phyloP scores from a whole-genome alignment of 441 rosid species.

The Brassica balearica region DNA sequence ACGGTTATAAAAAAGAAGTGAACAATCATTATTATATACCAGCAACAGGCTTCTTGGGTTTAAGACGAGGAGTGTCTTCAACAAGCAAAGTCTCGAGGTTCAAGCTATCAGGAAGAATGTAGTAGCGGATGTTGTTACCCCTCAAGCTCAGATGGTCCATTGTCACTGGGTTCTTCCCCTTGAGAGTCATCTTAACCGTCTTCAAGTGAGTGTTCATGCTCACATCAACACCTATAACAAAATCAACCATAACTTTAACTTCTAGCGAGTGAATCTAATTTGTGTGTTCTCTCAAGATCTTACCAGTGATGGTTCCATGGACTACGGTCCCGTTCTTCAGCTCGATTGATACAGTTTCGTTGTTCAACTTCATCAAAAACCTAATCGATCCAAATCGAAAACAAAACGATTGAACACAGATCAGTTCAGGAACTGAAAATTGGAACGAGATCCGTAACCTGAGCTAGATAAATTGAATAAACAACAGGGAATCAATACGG shows the following conservation, averaged over 20 bases:
- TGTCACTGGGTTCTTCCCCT: slow-evolving; percentile 80
- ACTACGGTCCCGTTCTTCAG: slow-evolving; percentile 83
- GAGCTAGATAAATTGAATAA: background rate
- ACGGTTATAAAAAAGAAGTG: background rate
- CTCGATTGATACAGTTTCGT: slow-evolving; percentile 84
- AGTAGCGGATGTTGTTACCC: slow-evolving; percentile 83
- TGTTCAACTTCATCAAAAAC: slow-evolving; percentile 89
- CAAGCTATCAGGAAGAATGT: slow-evolving; percentile 88
- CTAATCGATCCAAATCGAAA: slow-evolving; percentile 43
- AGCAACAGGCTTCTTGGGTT: slow-evolving; percentile 86
- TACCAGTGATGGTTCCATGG: slow-evolving; percentile 82
- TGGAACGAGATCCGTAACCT: background rate
- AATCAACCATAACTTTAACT: slow-evolving; percentile 1
- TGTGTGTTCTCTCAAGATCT: slow-evolving; percentile 17
- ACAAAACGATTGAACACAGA: slow-evolving; percentile 6
- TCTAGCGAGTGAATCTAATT: background rate
- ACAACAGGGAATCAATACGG: background rate
- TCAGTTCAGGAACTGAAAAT: slow-evolving; percentile 3
- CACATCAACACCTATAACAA: slow-evolving; percentile 72
- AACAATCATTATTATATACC: slow-evolving; percentile 48
- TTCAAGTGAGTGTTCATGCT: slow-evolving; percentile 92
- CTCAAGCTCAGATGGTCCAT: slow-evolving; percentile 81
- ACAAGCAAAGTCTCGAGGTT: slow-evolving; percentile 81
- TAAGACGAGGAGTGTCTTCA: slow-evolving; percentile 80
- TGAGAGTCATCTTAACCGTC: slow-evolving; percentile 68